Evolutionary conservation across 2,329 filamentous ascomycete genomes (phyloP).

Genomic region (Parasarocladium wereldwijsianum): DNA sequence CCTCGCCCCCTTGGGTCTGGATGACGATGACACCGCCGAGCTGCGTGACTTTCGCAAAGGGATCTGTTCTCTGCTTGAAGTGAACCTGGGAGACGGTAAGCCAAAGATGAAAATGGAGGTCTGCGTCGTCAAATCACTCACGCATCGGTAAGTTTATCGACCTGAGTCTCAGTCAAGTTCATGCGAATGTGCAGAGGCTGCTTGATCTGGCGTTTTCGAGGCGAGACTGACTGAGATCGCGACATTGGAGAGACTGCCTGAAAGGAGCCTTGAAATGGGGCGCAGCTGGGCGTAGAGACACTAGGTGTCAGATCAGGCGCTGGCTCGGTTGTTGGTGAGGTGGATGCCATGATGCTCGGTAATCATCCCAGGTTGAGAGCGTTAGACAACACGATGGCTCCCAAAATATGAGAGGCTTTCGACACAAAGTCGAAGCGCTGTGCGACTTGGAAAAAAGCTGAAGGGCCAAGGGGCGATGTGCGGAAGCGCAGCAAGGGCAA

Average conservation of each 20-base stretch:
- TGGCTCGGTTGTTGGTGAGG: too few relatives aligned
- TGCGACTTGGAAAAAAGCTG: too few relatives aligned
- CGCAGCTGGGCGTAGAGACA: conserved; percentile 11
- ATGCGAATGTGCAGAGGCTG: conserved; percentile 30
- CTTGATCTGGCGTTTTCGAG: conserved; percentile 16
- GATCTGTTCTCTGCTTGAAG: background rate
- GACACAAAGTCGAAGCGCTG: too few relatives aligned
- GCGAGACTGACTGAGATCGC: conserved; percentile 20
- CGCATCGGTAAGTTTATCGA: conserved; percentile 32
- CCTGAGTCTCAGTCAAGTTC: conserved; percentile 32
- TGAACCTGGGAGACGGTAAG: conserved; percentile 14
- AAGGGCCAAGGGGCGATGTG: too few relatives aligned
- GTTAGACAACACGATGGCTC: too few relatives aligned
- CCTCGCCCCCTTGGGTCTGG: conserved; percentile 2
- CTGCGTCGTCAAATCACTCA: conserved; percentile 14
- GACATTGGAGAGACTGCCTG: conserved; percentile 16
- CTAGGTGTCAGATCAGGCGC: conserved; percentile 13
- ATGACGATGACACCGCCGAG: background rate
- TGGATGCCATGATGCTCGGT: too few relatives aligned
- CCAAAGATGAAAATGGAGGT: background rate
- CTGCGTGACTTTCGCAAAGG: background rate
- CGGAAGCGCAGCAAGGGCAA: too few relatives aligned
- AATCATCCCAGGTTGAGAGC: too few relatives aligned
- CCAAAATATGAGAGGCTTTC: too few relatives aligned
- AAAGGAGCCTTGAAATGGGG: conserved; percentile 14